Conservation (phyloP, 176 grass and related monocot species). For the Saccharum spontaneum region DNA sequence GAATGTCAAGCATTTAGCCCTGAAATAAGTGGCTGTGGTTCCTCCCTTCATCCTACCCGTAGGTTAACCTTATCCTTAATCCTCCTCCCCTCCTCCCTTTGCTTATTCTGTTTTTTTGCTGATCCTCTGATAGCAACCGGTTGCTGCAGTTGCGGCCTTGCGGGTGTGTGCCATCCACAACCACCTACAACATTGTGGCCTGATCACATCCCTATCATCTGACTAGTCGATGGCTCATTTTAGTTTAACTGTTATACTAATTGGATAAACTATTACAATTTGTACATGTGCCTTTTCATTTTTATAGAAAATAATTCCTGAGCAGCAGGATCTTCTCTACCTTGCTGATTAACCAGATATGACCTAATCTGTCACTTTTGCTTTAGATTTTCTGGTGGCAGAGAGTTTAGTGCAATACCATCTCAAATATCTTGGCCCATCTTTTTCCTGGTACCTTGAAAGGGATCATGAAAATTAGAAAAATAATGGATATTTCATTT, state of each 20-base stretch:
- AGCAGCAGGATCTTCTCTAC: neutral
- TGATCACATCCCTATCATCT: slow-evolving; percentile 37
- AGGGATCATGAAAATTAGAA: neutral
- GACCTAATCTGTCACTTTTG: slow-evolving; percentile 20
- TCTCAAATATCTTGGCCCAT: slow-evolving; percentile 32
- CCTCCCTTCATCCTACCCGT: slow-evolving; percentile 38
- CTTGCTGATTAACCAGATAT: slow-evolving; percentile 22
- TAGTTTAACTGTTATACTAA: neutral
- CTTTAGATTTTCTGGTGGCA: slow-evolving; percentile 27
- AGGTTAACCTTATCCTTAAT: slow-evolving; percentile 56
- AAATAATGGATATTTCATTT: neutral
- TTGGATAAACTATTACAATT: slow-evolving; percentile 1
- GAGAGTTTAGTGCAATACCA: slow-evolving; percentile 1
- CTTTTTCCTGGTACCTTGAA: slow-evolving; percentile 24
- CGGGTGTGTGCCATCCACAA: slow-evolving; percentile 49
- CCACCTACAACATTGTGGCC: slow-evolving; percentile 44
- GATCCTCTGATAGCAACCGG: slow-evolving; percentile 38
- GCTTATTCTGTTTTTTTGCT: slow-evolving; percentile 50
- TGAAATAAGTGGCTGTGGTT: slow-evolving; percentile 39
- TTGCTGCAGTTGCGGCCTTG: slow-evolving; percentile 35
- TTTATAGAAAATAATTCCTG: slow-evolving; percentile 16
- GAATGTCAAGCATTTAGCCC: slow-evolving; percentile 15
- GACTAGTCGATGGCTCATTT: slow-evolving; percentile 24
- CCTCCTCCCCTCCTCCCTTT: slow-evolving; percentile 16
- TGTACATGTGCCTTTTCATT: neutral